Evolutionary conservation across 2,329 filamentous ascomycete genomes (phyloP).

Genomic region (Stenocarpella maydis): DNA sequence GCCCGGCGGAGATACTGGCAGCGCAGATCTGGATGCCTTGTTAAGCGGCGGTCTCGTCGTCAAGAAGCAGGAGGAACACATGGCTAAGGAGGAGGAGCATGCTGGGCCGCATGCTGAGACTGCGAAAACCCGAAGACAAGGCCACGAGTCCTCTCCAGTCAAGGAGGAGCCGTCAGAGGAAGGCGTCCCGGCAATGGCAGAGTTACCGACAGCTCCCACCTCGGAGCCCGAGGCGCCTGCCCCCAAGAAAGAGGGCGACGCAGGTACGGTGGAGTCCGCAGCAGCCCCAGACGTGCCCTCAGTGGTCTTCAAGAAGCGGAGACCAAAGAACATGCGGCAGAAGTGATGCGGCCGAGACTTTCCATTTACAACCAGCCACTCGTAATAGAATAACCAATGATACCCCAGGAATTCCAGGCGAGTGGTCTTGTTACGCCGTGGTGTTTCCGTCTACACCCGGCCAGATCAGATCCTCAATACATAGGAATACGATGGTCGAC

Average conservation of each 20-base stretch:
- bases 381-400: background rate
- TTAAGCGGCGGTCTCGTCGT: conserved; percentile 50
- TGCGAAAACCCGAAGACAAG: conserved; percentile 51
- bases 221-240: conserved; percentile 37
- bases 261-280: conserved; percentile 22
- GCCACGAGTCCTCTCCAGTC: conserved; percentile 39
- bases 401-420: background rate
- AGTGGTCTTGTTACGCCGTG: background rate
- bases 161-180: conserved; percentile 53
- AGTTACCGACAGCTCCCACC: conserved; percentile 28
- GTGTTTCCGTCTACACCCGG: background rate
- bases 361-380: too few relatives aligned
- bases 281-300: conserved; percentile 46
- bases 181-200: conserved; percentile 33
- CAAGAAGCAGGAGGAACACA: conserved; percentile 42
- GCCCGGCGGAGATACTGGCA: conserved; percentile 54
- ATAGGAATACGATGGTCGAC: background rate
- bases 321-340: conserved; percentile 70
- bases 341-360: conserved; percentile 51
- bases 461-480: background rate
- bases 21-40: conserved; percentile 69
- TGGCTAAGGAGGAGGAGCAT: conserved; percentile 43
- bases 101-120: conserved; percentile 38
- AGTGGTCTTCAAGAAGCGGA: conserved; percentile 83
- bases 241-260: conserved; percentile 40